Evolutionary conservation across 352 stramenopile species (phyloP).

Genomic region (Phytopythium boreale): DNA sequence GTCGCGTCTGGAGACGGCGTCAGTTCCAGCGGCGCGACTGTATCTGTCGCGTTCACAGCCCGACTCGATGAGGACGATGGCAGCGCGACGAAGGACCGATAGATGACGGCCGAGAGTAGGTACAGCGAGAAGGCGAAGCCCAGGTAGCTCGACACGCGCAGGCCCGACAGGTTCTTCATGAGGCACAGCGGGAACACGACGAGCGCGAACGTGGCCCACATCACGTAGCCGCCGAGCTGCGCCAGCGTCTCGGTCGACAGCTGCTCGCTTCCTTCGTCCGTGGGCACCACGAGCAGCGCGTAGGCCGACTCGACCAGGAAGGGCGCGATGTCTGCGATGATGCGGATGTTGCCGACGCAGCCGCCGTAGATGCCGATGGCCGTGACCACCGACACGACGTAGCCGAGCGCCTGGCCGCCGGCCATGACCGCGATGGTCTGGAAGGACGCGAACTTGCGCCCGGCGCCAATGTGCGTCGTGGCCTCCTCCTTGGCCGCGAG

Average conservation of each 20-base stretch:
- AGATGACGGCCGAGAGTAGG: conserved; percentile 50
- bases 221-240: conserved; percentile 39
- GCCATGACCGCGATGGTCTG: conserved; percentile 59
- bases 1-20: background rate
- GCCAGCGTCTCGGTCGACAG: conserved; percentile 10
- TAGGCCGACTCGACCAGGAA: conserved; percentile 44
- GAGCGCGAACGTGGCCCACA: conserved; percentile 45
- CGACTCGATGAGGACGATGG: conserved; percentile 1
- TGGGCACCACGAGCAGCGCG: conserved; percentile 13
- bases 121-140: conserved; percentile 68
- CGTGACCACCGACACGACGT: conserved; percentile 64
- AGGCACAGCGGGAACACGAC: conserved; percentile 69
- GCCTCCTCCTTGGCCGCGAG: conserved; percentile 44
- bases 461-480: conserved; percentile 40
- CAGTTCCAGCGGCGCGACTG: background rate
- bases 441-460: conserved; percentile 55
- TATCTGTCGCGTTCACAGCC: background rate
- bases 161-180: conserved; percentile 62
- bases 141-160: conserved; percentile 70
- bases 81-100: conserved; percentile 40
- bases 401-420: conserved; percentile 43
- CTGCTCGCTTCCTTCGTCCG: conserved; percentile 8
- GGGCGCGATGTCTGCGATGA: conserved; percentile 62
- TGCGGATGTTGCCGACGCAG: conserved; percentile 68
- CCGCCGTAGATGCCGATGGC: conserved; percentile 67